Base-by-base conservation (phyloP, 2,329 filamentous ascomycete species). In the Cladosporium sp. region DNA sequence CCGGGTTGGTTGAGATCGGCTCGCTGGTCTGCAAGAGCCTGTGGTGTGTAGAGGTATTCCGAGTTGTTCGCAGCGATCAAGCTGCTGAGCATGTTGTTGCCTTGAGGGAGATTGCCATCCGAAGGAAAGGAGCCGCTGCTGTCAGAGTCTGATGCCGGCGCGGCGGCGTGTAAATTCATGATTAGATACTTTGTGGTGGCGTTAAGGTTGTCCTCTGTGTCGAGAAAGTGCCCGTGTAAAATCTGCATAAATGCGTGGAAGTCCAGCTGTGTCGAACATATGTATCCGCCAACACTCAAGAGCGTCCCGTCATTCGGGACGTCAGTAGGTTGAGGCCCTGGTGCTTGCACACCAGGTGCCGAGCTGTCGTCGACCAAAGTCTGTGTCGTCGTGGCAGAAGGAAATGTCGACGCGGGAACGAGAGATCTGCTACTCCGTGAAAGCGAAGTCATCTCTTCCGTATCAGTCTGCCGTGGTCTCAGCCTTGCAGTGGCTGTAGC, bases 121-220 rank as follows among this genome's bases (percentile, higher is more conserved):
- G 69, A 65, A 8, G 77, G 68, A 7, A 67, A 59, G 4, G 70
- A 64, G 1, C 76, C 71, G 2, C 73, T 69, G 3, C 68, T 64
- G 34, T 70, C 63, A 1, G 79, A 75, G 2, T 69, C 61, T 18
- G 68, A 64, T 5, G 67, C 61, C 13, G 48, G 37, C 7, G 73
- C 67, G 4, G 82, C 80, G 18, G 76, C 77, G 68, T 85, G 82
- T 6, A 86, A 61, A 62, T 85, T 84, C 52, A 86, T 64, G 3
- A 75, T 72, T 1, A 86, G 58, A 57, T 76, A 77, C 1, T 74
- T 67, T 8, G 81, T 66, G 40, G 75, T 75, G 1, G 81, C 80
- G 16, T 75, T 76, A 33, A 83, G 66, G 5, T 78, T 78, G 33
- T 77, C 78, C 33, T 76, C 70, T 5, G 81, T 84, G 5, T 64